phyloP scores from a whole-genome alignment of 352 stramenopile genomes.

The Phytophthora fragariaefolia region DNA sequence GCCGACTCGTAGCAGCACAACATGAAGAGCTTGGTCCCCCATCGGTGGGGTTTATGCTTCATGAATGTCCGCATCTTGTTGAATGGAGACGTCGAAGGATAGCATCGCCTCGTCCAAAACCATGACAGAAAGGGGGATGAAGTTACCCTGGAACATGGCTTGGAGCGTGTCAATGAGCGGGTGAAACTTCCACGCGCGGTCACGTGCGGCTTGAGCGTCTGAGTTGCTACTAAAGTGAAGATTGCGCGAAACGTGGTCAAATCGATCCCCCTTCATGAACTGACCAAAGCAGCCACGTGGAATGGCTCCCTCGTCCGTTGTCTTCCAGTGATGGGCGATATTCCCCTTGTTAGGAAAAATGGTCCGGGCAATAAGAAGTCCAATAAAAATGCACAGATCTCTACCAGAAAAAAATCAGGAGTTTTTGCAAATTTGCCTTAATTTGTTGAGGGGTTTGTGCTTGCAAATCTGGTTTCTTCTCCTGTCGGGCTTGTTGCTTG shows the following conservation, averaged over 20 bases:
- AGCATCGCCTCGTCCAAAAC: conserved; percentile 7
- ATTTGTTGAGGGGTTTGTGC: neutral
- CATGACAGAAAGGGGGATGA: neutral
- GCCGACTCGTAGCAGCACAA: conserved; percentile 1
- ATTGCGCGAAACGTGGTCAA: conserved; percentile 14
- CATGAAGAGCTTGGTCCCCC: conserved; percentile 7
- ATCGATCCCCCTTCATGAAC: conserved; percentile 14
- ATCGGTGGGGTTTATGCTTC: neutral
- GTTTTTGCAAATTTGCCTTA: neutral
- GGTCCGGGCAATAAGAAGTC: conserved; percentile 5
- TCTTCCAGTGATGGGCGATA: conserved; percentile 13
- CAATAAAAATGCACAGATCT: conserved; percentile 14
- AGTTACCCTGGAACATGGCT: neutral
- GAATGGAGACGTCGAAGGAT: neutral
- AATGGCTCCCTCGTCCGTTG: conserved; percentile 5
- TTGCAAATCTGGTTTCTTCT: neutral
- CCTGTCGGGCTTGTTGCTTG: neutral
- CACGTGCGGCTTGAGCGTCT: neutral
- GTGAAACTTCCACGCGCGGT: conserved; percentile 11
- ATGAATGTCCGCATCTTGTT: conserved; percentile 8
- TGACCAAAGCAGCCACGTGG: neutral
- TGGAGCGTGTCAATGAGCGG: conserved; percentile 4
- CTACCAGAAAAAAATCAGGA: neutral
- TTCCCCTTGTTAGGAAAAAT: conserved; percentile 2
- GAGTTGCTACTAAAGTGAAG: conserved; percentile 21